Evolutionary conservation across 2,329 filamentous ascomycete genomes (phyloP).

Genomic region (Venturia nashicola): DNA sequence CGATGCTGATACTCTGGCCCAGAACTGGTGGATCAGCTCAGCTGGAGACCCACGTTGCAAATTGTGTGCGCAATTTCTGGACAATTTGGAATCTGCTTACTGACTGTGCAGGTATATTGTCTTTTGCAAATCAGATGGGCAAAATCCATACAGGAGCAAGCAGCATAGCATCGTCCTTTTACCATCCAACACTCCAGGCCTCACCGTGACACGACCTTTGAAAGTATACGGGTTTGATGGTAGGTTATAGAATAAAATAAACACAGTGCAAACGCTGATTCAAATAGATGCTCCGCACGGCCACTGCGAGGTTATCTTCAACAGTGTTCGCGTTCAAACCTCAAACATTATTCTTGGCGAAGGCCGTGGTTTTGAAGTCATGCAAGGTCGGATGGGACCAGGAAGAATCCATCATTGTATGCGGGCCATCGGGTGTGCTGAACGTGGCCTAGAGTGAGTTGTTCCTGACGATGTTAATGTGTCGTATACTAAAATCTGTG

Average conservation of each 20-base stretch:
- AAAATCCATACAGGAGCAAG: slow-evolving; percentile 64
- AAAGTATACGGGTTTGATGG: slow-evolving; percentile 88
- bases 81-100: not conserved
- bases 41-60: slow-evolving; percentile 86
- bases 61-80: slow-evolving; percentile 30
- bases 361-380: slow-evolving; percentile 94
- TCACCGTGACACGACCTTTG: slow-evolving; percentile 89
- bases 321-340: slow-evolving; percentile 77
- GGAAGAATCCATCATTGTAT: slow-evolving; percentile 97
- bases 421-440: slow-evolving; percentile 65
- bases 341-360: slow-evolving; percentile 81
- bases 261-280: not conserved
- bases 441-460: slow-evolving; percentile 5
- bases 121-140: slow-evolving; percentile 81
- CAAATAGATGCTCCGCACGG: slow-evolving; percentile 73
- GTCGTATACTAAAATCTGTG: not conserved
- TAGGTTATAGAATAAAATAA: not conserved
- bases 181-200: slow-evolving; percentile 67
- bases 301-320: slow-evolving; percentile 83
- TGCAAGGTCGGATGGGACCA: slow-evolving; percentile 89
- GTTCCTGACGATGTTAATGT: no score
- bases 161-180: slow-evolving; percentile 93
- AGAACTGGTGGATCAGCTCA: slow-evolving; percentile 99
- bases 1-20: not conserved
- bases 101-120: slow-evolving; percentile 54